Percentiles rank a stretch among this genome's conserved stretches.
These are phyloP conservation scores for Aquilaria sinensis DNA, from an alignment of 345 rosid genomes.

Conservation along the genomic window DNA sequence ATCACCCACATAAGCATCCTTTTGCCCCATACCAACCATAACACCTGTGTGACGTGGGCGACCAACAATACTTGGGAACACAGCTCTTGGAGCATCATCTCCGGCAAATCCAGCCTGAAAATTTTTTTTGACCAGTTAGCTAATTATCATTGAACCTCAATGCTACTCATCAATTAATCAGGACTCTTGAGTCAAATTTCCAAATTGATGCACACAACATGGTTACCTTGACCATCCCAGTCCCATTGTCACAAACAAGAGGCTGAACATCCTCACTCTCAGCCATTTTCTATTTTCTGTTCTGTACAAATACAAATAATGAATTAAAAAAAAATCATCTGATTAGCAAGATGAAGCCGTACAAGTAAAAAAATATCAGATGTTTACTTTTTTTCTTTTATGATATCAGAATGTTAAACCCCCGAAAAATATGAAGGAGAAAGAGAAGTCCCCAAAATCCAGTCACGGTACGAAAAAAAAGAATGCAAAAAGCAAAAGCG, in stretches of 20 bases:
- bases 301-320: conserved; percentile 1
- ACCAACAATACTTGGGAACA: conserved; percentile 23
- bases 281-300: conserved; percentile 47
- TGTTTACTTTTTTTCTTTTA: no score
- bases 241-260: conserved; percentile 50
- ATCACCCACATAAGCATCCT: no score
- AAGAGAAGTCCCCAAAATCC: no score
- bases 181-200: not conserved
- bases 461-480: no score
- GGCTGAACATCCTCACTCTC: conserved; percentile 49
- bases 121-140: conserved; percentile 17
- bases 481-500: no score
- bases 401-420: no score
- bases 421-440: no score
- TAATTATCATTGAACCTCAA: not conserved
- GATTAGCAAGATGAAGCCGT: no score
- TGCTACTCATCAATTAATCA: not conserved
- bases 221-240: conserved; percentile 30
- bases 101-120: conserved; percentile 61
- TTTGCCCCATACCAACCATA: no score
- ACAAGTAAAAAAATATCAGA: no score
- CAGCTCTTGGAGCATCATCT: conserved; percentile 71
- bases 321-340: no score
- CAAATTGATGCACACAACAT: not conserved
- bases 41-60: no score